Evolutionary conservation across 257 asterid genomes (phyloP).

Genomic region (Ocimum tenuiflorum): DNA sequence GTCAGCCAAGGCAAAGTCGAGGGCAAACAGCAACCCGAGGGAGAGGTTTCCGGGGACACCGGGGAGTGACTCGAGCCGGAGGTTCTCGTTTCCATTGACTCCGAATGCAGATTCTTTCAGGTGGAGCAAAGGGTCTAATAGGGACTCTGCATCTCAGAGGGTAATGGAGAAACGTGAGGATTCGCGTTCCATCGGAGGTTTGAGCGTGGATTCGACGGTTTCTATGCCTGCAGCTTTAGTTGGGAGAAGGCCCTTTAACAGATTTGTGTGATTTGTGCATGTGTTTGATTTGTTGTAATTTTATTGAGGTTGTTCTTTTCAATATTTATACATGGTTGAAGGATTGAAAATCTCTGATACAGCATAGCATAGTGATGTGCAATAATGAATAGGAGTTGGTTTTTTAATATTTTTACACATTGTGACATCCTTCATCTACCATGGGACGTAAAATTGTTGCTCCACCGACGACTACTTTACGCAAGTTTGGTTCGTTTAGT

Average conservation of each 20-base stretch:
- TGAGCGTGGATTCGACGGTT: slow-evolving; percentile 58
- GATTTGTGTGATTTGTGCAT: slow-evolving; percentile 70
- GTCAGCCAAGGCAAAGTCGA: slow-evolving; percentile 71
- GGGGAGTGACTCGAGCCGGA: slow-evolving; percentile 53
- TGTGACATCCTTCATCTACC: too few species aligned
- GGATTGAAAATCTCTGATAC: slow-evolving; percentile 24
- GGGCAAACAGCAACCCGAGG: slow-evolving; percentile 73
- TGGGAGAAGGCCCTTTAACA: slow-evolving; percentile 80
- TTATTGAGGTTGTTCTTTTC: slow-evolving; percentile 20
- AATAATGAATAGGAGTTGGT: slow-evolving; percentile 40
- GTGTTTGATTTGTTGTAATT: slow-evolving; percentile 18
- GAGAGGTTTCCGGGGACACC: slow-evolving; percentile 69
- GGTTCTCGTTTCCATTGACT: slow-evolving; percentile 80
- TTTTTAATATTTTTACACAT: slow-evolving; percentile 15
- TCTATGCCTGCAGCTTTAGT: slow-evolving; percentile 61
- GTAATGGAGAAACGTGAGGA: slow-evolving; percentile 46
- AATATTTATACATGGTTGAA: slow-evolving; percentile 22
- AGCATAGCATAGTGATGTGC: slow-evolving; percentile 29
- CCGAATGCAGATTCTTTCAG: slow-evolving; percentile 56
- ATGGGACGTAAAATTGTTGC: too few species aligned
- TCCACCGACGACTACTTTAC: too few species aligned
- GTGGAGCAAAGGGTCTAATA: slow-evolving; percentile 66
- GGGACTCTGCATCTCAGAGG: slow-evolving; percentile 43
- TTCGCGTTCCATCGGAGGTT: slow-evolving; percentile 37
- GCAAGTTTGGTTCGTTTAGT: too few species aligned